Evolutionary conservation across 2,329 filamentous ascomycete genomes (phyloP).

Genomic region (Dichotomopilus funicola): DNA sequence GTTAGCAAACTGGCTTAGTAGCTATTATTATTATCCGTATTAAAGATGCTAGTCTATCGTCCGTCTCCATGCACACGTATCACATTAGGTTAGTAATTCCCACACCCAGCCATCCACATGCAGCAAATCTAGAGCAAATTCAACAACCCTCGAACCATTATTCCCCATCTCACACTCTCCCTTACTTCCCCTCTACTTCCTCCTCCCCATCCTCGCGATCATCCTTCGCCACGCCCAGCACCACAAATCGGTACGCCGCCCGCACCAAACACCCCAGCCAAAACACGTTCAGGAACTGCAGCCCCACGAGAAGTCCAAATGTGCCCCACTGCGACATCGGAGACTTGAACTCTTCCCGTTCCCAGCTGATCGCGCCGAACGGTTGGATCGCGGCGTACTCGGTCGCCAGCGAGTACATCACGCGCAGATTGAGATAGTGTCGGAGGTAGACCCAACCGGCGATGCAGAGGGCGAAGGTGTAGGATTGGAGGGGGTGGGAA

Average conservation of each 20-base stretch:
- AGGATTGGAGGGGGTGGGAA: constrained; percentile 67
- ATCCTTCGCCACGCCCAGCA: constrained; percentile 56
- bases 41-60: no score
- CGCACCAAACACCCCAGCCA: constrained; percentile 73
- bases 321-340: constrained; percentile 62
- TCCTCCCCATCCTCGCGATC: constrained; percentile 66
- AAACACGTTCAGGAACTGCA: constrained; percentile 73
- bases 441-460: constrained; percentile 81
- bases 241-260: constrained; percentile 67
- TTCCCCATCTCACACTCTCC: neutral
- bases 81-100: no score
- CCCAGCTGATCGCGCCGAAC: constrained; percentile 66
- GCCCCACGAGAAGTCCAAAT: constrained; percentile 52
- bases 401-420: constrained; percentile 68
- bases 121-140: neutral
- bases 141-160: neutral
- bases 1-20: no score
- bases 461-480: constrained; percentile 81
- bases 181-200: constrained; percentile 37
- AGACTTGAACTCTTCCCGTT: constrained; percentile 70
- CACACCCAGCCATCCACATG: neutral
- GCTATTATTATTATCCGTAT: no score
- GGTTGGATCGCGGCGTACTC: constrained; percentile 69
- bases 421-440: constrained; percentile 74
- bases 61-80: no score